phyloP scores from a whole-genome alignment of 768 basidiomycete species.

The Lanmaoa rubissima region DNA sequence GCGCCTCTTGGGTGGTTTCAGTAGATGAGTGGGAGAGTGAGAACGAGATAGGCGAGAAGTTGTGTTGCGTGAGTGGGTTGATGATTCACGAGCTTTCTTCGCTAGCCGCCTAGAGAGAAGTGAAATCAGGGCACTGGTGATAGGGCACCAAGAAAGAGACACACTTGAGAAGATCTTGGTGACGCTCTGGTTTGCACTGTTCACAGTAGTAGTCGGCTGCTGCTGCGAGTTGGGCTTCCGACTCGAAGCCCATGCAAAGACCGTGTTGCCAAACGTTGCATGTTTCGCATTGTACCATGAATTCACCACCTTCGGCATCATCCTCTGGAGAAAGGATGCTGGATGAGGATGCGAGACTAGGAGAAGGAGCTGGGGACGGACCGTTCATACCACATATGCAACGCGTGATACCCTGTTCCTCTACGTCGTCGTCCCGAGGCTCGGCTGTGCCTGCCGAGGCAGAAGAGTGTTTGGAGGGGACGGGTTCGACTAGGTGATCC shows the following conservation, averaged over 20 bases:
- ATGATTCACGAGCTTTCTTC: constrained; percentile 63
- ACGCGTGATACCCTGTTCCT: constrained; percentile 62
- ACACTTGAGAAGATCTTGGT: constrained; percentile 78
- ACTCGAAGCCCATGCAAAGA: constrained; percentile 89
- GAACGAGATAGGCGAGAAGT: constrained; percentile 68
- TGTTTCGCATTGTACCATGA: constrained; percentile 97
- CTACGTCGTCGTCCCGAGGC: constrained; percentile 45
- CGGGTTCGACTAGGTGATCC: constrained; percentile 31
- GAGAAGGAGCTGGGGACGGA: constrained; percentile 36
- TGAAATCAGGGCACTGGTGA: constrained; percentile 18
- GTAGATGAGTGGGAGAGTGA: constrained; percentile 61
- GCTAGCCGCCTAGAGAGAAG: constrained; percentile 51
- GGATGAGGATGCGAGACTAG: constrained; percentile 23
- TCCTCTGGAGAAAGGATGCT: constrained; percentile 49
- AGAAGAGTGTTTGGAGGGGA: constrained; percentile 30
- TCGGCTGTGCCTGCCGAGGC: constrained; percentile 35
- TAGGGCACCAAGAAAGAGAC: constrained; percentile 31
- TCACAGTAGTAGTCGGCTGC: constrained; percentile 93
- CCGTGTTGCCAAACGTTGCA: constrained; percentile 99
- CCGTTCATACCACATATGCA: constrained; percentile 84
- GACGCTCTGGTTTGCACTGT: constrained; percentile 83
- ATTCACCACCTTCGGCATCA: constrained; percentile 82
- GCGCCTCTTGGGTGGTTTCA: constrained; percentile 78
- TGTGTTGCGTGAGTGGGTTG: constrained; percentile 59
- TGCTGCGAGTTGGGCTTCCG: constrained; percentile 68